These are phyloP conservation scores for Chernovozyma sophiae-reginae DNA, from an alignment of 1,139 yeast genomes.

Conservation along the genomic window DNA sequence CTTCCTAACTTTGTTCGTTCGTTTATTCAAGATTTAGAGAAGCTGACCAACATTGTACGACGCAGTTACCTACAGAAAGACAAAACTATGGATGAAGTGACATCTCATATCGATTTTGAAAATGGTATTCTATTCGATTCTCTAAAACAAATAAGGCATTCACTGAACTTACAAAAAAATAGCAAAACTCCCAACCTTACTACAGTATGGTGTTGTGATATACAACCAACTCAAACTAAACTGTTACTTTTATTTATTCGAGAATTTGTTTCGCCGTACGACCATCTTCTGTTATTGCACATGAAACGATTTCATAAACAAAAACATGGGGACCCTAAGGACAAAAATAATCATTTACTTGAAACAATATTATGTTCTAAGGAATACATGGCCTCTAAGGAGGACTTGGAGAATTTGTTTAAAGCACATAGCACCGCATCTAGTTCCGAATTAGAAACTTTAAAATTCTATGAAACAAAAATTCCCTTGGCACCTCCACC, in stretches of 20 bases:
- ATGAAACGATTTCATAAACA: conserved; percentile 9
- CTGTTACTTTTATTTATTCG: conserved; percentile 24
- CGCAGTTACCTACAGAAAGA: conserved; percentile 6
- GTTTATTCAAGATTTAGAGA: conserved; percentile 7
- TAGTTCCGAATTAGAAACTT: conserved; percentile 9
- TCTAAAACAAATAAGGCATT: conserved; percentile 45
- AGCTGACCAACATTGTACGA: conserved; percentile 8
- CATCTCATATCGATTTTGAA: conserved; percentile 13
- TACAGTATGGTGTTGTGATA: conserved; percentile 54
- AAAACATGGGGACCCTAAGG: conserved; percentile 10
- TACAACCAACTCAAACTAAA: conserved; percentile 29
- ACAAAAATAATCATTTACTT: conserved; percentile 8
- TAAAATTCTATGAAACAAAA: conserved; percentile 9
- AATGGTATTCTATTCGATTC: conserved; percentile 44
- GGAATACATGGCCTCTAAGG: conserved; percentile 12
- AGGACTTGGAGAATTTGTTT: conserved; percentile 13
- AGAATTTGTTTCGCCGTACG: conserved; percentile 24
- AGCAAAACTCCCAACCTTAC: conserved; percentile 27
- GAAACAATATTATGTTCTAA: conserved; percentile 28
- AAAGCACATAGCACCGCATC: conserved; percentile 9
- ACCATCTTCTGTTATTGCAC: conserved; percentile 11
- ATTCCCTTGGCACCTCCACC: conserved; percentile 37
- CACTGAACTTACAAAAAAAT: conserved; percentile 12
- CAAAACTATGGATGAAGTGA: conserved; percentile 2
- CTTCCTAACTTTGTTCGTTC: conserved; percentile 2